Base-by-base conservation (phyloP, 805 yeast genomes). In the Starmerella floricola region DNA sequence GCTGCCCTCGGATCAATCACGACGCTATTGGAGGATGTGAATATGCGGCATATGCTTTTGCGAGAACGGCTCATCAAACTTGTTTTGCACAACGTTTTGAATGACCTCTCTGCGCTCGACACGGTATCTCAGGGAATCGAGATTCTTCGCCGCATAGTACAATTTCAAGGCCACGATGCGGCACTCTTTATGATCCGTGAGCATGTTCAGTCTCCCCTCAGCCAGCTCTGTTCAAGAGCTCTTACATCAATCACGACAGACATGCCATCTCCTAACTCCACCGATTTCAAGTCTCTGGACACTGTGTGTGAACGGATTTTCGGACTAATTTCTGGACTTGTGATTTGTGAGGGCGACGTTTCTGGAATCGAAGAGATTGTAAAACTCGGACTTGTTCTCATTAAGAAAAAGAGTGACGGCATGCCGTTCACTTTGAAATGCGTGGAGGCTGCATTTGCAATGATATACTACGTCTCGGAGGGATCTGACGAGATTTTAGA, bases 161-260 rank as follows among this genome's bases (percentile, higher is more conserved):
- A 84, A 40, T 94, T 84, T 55, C 94, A 86, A 61, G 96, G 95
- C 17, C 78, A 83, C 52, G 94, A 84, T 49, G 71, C 84, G 29
- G 75, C 85, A 21, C 72, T 74, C 17, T 74, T 73, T 58, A 59
- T 82, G 41, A 80, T 93, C 82, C 73, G 96, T 56, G 74, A 76
- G 15, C 76, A 80, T 47, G 74, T 88, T 32, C 36, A 33, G 15
- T 5, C 15, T 1, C 31, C 41, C 2, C 6, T 47, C 3, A 23
- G 20, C 17, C 17, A 29, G 3, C 13, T 37, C 3, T 21, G 47
- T 11, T 10, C 3, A 3, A 38, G 37, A 16, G 17, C 32, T 2
- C 12, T 18, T 10, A 12, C 18, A 3, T 20, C 45, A 2, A 3
- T 33, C 15, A 32, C 29, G 8, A n/a, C n/a, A n/a, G 34, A 18